Evolutionary conservation across 2,329 filamentous ascomycete species (phyloP).

Genomic region (Escovopsis sp.): DNA sequence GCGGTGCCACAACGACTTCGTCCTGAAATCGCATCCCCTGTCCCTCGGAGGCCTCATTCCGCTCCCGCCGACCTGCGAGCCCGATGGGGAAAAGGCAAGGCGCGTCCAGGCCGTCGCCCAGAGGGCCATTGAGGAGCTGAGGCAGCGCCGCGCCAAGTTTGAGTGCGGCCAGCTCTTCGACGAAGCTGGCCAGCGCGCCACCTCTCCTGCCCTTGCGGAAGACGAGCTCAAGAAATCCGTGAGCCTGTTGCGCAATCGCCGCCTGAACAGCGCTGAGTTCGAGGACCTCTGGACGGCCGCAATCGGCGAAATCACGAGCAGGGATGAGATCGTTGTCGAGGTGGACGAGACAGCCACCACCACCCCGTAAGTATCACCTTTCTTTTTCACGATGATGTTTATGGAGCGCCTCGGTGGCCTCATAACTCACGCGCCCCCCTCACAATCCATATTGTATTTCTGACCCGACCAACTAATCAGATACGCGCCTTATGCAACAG

Average conservation of each 20-base stretch:
- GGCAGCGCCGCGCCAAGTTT: slow-evolving; percentile 72
- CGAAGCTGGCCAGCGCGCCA: slow-evolving; percentile 43
- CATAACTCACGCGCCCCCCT: slow-evolving; percentile 2
- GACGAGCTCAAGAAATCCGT: slow-evolving; percentile 66
- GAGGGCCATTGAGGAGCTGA: slow-evolving; percentile 71
- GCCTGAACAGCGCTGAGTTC: slow-evolving; percentile 77
- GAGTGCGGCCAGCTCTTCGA: slow-evolving; percentile 68
- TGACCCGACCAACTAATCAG: slow-evolving; percentile 72
- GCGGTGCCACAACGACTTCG: slow-evolving; percentile 73
- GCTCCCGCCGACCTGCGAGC: slow-evolving; percentile 80
- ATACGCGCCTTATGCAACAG: slow-evolving; percentile 57
- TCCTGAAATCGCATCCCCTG: slow-evolving; percentile 72
- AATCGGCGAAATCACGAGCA: slow-evolving; percentile 52
- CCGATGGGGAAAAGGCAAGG: slow-evolving; percentile 82
- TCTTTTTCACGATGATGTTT: slow-evolving; percentile 3
- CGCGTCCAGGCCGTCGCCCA: slow-evolving; percentile 80
- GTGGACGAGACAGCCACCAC: slow-evolving; percentile 19
- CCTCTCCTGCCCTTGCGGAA: slow-evolving; percentile 47
- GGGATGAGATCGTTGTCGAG: slow-evolving; percentile 41
- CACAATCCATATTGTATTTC: slow-evolving; percentile 20
- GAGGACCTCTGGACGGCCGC: slow-evolving; percentile 73
- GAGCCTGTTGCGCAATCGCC: slow-evolving; percentile 60
- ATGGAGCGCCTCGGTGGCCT: neutral
- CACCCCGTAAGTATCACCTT: slow-evolving; percentile 34
- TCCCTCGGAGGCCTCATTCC: slow-evolving; percentile 69